Conservation (phyloP, 371 early-diverging fungal genomes). For the Capniomyces stellatus region DNA sequence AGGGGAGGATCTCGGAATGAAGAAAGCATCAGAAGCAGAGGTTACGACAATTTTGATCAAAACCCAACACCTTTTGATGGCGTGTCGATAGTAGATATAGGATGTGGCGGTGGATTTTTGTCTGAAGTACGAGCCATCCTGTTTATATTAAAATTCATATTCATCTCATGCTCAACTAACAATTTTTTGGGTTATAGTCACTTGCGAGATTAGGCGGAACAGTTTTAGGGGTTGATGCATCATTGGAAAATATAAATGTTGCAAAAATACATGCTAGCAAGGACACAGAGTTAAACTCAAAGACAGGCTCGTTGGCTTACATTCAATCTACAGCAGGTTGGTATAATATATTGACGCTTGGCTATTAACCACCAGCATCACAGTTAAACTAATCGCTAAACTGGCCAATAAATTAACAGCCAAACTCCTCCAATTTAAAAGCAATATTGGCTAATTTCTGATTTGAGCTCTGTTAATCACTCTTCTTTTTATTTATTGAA, state of each 20-base stretch:
- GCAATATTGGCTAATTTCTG: too few relatives aligned
- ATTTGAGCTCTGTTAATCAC: too few relatives aligned
- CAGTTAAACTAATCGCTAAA: too few relatives aligned
- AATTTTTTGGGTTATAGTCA: too few relatives aligned
- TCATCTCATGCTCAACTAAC: too few relatives aligned
- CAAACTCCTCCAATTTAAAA: too few relatives aligned
- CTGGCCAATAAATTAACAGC: too few relatives aligned
- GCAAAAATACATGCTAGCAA: slow-evolving; percentile 50
- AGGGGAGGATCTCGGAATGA: not conserved
- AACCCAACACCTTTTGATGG: slow-evolving; percentile 32
- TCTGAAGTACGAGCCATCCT: slow-evolving; percentile 26
- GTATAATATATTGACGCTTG: not conserved
- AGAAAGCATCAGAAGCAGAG: not conserved
- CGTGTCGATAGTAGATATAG: slow-evolving; percentile 65
- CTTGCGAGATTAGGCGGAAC: slow-evolving; percentile 64
- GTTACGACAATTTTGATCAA: not conserved
- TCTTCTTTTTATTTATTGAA: too few relatives aligned
- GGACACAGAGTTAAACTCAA: slow-evolving; percentile 37
- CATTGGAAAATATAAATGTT: slow-evolving; percentile 57
- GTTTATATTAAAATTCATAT: too few relatives aligned
- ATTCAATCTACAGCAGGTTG: slow-evolving; percentile 26
- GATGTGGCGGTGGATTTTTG: slow-evolving; percentile 88
- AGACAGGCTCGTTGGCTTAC: slow-evolving; percentile 40
- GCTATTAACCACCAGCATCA: not conserved
- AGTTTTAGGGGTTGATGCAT: slow-evolving; percentile 77